Evolutionary conservation across 805 yeast species (phyloP).

Genomic region (Metahyphopichia silvanorum): DNA sequence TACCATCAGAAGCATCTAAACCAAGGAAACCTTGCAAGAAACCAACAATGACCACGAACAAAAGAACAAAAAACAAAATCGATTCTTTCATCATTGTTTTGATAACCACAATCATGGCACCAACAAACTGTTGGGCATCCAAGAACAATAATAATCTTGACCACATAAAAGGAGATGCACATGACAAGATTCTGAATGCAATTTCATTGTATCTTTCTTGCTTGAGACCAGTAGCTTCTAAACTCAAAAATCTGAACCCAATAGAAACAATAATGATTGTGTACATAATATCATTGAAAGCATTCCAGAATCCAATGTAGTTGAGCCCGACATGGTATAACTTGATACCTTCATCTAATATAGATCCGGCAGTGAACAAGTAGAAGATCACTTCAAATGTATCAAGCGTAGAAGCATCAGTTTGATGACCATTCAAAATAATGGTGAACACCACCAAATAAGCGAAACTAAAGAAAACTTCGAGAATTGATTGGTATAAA

Average conservation of each 20-base stretch:
- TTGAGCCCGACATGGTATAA: slow-evolving; percentile 72
- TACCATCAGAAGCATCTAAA: slow-evolving; percentile 84
- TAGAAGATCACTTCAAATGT: slow-evolving; percentile 56
- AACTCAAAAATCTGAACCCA: slow-evolving; percentile 49
- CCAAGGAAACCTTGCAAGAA: slow-evolving; percentile 87
- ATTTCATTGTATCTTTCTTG: slow-evolving; percentile 46
- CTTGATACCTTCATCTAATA: slow-evolving; percentile 66
- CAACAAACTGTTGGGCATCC: slow-evolving; percentile 79
- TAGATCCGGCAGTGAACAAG: slow-evolving; percentile 62
- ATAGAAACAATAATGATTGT: slow-evolving; percentile 50
- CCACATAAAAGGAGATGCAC: slow-evolving; percentile 89
- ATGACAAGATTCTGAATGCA: slow-evolving; percentile 67
- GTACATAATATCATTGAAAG: slow-evolving; percentile 71
- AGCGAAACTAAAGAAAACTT: slow-evolving; percentile 61
- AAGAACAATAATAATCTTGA: slow-evolving; percentile 68
- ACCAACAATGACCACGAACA: slow-evolving; percentile 69
- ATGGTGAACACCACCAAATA: slow-evolving; percentile 61
- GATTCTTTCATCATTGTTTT: slow-evolving; percentile 88
- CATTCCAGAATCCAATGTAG: slow-evolving; percentile 76
- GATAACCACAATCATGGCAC: slow-evolving; percentile 82
- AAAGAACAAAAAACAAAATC: slow-evolving; percentile 71
- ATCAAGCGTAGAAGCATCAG: slow-evolving; percentile 27
- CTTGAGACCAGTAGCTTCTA: slow-evolving; percentile 17
- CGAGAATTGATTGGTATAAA: slow-evolving; percentile 71
- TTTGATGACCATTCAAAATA: slow-evolving; percentile 58